Conservation (phyloP, 805 yeast species). For the Teunomyces funiuensis region DNA sequence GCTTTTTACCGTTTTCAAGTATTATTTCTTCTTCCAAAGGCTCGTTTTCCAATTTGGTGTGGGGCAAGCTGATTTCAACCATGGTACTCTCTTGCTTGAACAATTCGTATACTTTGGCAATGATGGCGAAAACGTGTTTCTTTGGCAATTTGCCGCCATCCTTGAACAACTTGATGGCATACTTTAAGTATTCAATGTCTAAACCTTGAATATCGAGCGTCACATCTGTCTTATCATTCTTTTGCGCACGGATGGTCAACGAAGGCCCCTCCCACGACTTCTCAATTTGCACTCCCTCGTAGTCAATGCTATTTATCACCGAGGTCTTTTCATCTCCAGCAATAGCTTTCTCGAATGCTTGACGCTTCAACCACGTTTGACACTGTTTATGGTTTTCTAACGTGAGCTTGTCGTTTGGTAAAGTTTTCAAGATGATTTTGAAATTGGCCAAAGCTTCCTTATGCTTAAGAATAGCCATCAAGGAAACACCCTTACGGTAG, state of each 20-base stretch:
- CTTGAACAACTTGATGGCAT: slow-evolving; percentile 70
- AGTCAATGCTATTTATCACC: slow-evolving; percentile 49
- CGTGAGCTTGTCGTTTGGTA: slow-evolving; percentile 73
- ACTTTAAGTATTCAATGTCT: slow-evolving; percentile 56
- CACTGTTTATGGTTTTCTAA: slow-evolving; percentile 61
- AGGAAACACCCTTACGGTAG: slow-evolving; percentile 83
- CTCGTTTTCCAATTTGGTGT: slow-evolving; percentile 20
- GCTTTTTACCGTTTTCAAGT: slow-evolving; percentile 36
- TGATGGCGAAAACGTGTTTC: slow-evolving; percentile 77
- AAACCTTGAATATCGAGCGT: slow-evolving; percentile 37
- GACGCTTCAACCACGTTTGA: slow-evolving; percentile 61
- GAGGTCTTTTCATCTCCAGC: slow-evolving; percentile 62
- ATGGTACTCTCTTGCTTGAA: slow-evolving; percentile 68
- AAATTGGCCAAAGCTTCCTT: slow-evolving; percentile 73
- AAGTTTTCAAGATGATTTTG: slow-evolving; percentile 54
- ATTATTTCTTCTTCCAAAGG: slow-evolving; percentile 22
- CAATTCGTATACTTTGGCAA: slow-evolving; percentile 66
- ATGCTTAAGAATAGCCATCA: slow-evolving; percentile 72
- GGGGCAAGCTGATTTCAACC: slow-evolving; percentile 61
- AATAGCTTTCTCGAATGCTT: slow-evolving; percentile 85
- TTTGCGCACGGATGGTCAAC: slow-evolving; percentile 42
- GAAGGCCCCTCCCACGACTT: slow-evolving; percentile 59
- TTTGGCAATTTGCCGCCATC: slow-evolving; percentile 75
- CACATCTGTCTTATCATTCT: slow-evolving; percentile 22
- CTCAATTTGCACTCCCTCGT: slow-evolving; percentile 49